Conservation (phyloP, 2,329 filamentous ascomycete species). For the Myriosclerotinia duriaeana region DNA sequence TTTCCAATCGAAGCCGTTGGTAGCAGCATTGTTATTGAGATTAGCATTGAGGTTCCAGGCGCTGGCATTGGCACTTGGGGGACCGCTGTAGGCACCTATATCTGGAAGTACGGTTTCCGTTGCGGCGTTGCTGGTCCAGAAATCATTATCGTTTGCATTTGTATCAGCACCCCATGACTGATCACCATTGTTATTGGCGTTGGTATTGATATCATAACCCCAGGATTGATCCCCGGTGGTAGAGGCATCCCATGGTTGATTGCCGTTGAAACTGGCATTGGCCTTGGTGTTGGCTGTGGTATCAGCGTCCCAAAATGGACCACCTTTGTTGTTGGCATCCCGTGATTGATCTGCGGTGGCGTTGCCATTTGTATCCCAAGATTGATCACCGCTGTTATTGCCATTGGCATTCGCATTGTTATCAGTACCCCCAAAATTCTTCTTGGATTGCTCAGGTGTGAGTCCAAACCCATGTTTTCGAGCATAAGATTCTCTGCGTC, state of each 20-base stretch:
- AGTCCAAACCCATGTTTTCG: background rate
- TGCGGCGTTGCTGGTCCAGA: background rate
- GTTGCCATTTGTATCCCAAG: background rate
- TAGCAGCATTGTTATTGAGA: background rate
- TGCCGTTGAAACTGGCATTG: background rate
- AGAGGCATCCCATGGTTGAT: slow-evolving; percentile 5
- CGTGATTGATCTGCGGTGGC: background rate
- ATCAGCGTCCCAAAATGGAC: background rate
- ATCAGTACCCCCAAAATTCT: background rate
- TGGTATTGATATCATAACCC: background rate
- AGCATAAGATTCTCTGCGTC: slow-evolving; percentile 3
- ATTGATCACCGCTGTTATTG: background rate
- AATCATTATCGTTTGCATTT: background rate
- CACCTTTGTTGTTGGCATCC: background rate
- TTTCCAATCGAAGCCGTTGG: background rate
- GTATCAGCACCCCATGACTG: slow-evolving; percentile 4
- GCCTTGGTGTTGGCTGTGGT: too few relatives aligned
- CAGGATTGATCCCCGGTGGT: background rate
- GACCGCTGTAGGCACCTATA: slow-evolving; percentile 4
- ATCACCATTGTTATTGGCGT: background rate
- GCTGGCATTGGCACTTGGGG: background rate
- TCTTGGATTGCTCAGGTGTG: slow-evolving; percentile 9
- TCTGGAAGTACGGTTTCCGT: background rate
- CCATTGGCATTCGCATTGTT: background rate
- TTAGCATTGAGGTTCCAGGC: background rate